These are phyloP conservation scores for Apiospora marii DNA, from an alignment of 2,329 filamentous ascomycete genomes.

Conservation along the genomic window DNA sequence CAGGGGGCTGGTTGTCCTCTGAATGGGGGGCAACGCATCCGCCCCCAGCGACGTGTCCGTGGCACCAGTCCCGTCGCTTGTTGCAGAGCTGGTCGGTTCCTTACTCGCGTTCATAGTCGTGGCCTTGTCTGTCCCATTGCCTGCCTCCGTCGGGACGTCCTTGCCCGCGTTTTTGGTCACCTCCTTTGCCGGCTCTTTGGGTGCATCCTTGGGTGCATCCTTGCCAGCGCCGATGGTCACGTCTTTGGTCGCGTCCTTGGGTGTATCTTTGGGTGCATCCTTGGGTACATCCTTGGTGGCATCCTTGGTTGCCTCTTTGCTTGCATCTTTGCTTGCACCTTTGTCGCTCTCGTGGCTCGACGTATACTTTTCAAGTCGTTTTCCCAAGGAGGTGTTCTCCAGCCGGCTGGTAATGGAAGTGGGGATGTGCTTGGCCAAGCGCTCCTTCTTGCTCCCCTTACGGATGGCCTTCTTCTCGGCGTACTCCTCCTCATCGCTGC, in stretches of 20 bases:
- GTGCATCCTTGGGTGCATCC: not conserved
- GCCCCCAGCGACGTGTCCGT: no score
- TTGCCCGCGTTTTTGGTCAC: slow-evolving; percentile 21
- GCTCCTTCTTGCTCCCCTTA: slow-evolving; percentile 69
- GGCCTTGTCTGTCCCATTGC: not conserved
- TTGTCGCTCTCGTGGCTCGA: slow-evolving; percentile 18
- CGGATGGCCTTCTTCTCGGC: slow-evolving; percentile 61
- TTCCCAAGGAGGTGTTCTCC: slow-evolving; percentile 56
- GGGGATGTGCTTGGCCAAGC: slow-evolving; percentile 66
- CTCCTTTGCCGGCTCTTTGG: not conserved
- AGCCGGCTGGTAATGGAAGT: slow-evolving; percentile 53
- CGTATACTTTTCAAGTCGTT: slow-evolving; percentile 46
- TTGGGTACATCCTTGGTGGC: not conserved
- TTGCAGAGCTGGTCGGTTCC: not conserved
- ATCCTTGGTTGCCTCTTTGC: not conserved
- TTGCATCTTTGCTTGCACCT: slow-evolving; percentile 24
- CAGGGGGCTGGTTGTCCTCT: slow-evolving; percentile 35
- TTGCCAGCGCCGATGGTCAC: not conserved
- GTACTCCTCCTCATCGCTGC: slow-evolving; percentile 57
- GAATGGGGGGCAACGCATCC: not conserved
- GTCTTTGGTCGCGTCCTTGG: slow-evolving; percentile 20
- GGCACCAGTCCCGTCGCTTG: not conserved
- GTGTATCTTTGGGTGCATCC: no score
- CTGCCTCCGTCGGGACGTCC: not conserved
- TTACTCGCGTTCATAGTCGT: not conserved